Evolutionary conservation across 768 basidiomycete species (phyloP), one percentile per base, ranked within the genome.

Genomic region (Melanogaster broomeanus): DNA sequence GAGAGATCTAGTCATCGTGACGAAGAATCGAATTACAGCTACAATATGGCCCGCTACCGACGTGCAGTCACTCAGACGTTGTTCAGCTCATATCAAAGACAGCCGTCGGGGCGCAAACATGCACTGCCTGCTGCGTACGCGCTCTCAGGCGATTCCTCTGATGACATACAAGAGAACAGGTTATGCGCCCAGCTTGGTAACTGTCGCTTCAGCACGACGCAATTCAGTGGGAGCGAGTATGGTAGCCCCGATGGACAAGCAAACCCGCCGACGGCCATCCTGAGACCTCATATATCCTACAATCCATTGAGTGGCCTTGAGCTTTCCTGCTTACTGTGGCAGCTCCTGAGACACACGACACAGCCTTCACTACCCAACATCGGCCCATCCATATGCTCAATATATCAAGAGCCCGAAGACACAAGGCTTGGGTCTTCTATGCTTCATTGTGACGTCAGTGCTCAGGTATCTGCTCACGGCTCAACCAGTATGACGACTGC

Each of bases 351-450:
- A 30, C 49, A 55, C 62, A 49, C 61, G 31, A 35, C 65, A 54
- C 59, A 42, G 54, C 52, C 51, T 63, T 30, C 61, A 55, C 43
- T 63, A 59, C 65, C 65, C 66, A 57, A 47, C 61, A 62, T 54
- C 64, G 0, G 49, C 49, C 37, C 55, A 53, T 52, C 55, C 47
- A 42, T 55, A 51, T 61, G 35, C 64, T 21, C 59, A 30, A 39
- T 49, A 18, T 13, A 46, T 61, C 38, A 51, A 51, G 15, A 30
- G 45, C 49, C 64, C 57, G 59, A 66, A 58, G 57, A 56, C 55
- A 59, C 49, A 63, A 65, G 63, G 57, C 42, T 53, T 30, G 57
- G 42, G 15, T 55, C 55, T 34, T 25, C 56, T 49, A 16, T 45
- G 8, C 48, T 50, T 39, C 54, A 43, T 46, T 48, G 55, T 66